Evolutionary conservation across 2,329 filamentous ascomycete genomes (phyloP).

Genomic region (Colletotrichum salicis): DNA sequence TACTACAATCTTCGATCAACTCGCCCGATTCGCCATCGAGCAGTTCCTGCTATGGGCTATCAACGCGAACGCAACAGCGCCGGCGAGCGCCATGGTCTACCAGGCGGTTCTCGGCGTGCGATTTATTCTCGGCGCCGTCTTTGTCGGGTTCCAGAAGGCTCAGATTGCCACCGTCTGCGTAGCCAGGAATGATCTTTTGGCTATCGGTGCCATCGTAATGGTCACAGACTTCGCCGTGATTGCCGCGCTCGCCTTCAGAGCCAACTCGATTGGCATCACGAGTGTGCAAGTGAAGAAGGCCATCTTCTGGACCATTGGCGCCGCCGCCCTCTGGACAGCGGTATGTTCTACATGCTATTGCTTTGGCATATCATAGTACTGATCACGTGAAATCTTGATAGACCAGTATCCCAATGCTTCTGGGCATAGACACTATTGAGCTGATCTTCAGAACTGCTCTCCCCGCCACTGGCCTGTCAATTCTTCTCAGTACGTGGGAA

Average conservation of each 20-base stretch:
- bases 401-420: slow-evolving; percentile 62
- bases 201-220: slow-evolving; percentile 58
- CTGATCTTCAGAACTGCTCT: slow-evolving; percentile 60
- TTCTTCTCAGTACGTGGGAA: slow-evolving; percentile 58
- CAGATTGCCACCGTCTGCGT: slow-evolving; percentile 65
- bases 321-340: slow-evolving; percentile 63
- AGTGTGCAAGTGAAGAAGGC: slow-evolving; percentile 52
- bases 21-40: slow-evolving; percentile 63
- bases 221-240: slow-evolving; percentile 59
- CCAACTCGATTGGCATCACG: slow-evolving; percentile 50
- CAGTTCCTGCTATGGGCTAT: slow-evolving; percentile 66
- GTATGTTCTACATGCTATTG: slow-evolving; percentile 50
- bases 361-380: slow-evolving; percentile 19
- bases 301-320: slow-evolving; percentile 53
- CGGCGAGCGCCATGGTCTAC: slow-evolving; percentile 51
- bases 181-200: slow-evolving; percentile 55
- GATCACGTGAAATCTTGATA: slow-evolving; percentile 40
- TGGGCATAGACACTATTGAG: slow-evolving; percentile 56
- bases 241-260: slow-evolving; percentile 51
- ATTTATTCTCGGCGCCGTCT: slow-evolving; percentile 63
- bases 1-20: slow-evolving; percentile 66
- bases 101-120: slow-evolving; percentile 60
- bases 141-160: slow-evolving; percentile 64
- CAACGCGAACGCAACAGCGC: slow-evolving; percentile 50
- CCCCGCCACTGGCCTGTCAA: slow-evolving; percentile 60